These are phyloP conservation scores for Fabrea salina DNA, from an alignment of 169 alveolate genomes.

Conservation along the genomic window DNA sequence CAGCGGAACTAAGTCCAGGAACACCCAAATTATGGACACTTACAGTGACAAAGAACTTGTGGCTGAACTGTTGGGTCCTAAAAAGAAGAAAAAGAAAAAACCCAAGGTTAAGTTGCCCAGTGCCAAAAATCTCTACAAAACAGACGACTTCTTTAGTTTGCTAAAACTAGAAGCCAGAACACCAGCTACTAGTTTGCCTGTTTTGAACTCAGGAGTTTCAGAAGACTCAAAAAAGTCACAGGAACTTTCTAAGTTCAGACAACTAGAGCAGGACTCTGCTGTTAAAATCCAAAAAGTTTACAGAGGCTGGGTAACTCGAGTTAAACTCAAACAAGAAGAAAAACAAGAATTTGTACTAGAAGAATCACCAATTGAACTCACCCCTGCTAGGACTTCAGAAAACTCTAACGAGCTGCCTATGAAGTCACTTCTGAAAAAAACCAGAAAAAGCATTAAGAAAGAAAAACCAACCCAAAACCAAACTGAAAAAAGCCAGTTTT, in stretches of 20 bases:
- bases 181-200: too few species aligned
- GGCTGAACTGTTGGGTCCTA: slow-evolving; percentile 12
- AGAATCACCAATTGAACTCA: background rate
- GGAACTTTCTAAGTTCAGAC: background rate
- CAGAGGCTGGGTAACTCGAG: slow-evolving; percentile 13
- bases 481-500: background rate
- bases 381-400: background rate
- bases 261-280: background rate
- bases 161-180: too few species aligned
- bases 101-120: background rate
- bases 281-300: background rate
- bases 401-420: background rate
- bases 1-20: background rate
- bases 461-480: background rate
- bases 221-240: too few species aligned
- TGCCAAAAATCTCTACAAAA: background rate
- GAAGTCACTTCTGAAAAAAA: background rate
- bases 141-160: too few species aligned
- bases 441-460: background rate
- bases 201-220: too few species aligned
- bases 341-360: background rate
- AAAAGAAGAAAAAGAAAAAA: slow-evolving; percentile 5
- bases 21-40: background rate
- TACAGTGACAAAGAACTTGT: background rate
- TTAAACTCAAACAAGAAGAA: background rate